Percentiles rank a stretch among this genome's conserved stretches.
phyloP scores from a whole-genome alignment of 805 yeast species.

The Kazachstania kunashirensis region DNA sequence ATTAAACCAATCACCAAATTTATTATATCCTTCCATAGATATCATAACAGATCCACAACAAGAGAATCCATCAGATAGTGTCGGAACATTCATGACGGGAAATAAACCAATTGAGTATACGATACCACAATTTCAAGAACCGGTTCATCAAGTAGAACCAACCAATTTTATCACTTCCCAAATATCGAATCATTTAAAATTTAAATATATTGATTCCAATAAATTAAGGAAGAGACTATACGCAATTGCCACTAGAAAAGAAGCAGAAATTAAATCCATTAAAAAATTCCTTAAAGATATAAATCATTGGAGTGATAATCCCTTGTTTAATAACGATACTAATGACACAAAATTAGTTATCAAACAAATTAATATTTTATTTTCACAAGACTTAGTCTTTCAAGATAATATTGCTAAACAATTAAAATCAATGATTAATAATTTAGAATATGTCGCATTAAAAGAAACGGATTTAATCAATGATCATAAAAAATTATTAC shows the following conservation, averaged over 20 bases:
- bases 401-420: constrained; percentile 17
- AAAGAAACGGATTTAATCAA: constrained; percentile 20
- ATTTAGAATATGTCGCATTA: constrained; percentile 17
- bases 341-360: constrained; percentile 5
- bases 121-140: constrained; percentile 6
- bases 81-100: constrained; percentile 22
- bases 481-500: constrained; percentile 12
- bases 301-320: constrained; percentile 3
- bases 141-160: neutral
- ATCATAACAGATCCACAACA: too few relatives aligned
- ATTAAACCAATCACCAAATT: too few relatives aligned
- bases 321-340: constrained; percentile 1
- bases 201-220: neutral
- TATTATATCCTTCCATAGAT: too few relatives aligned
- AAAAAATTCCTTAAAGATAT: constrained; percentile 2
- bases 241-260: constrained; percentile 2
- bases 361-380: constrained; percentile 15
- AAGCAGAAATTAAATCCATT: neutral
- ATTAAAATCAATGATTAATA: constrained; percentile 11
- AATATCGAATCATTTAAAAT: neutral
- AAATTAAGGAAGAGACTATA: constrained; percentile 1
- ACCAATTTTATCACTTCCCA: neutral
- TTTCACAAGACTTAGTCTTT: constrained; percentile 16
- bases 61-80: too few relatives aligned
- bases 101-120: constrained; percentile 10